These are phyloP conservation scores for Brettanomyces nanus DNA, from an alignment of 805 yeast species.

Conservation along the genomic window DNA sequence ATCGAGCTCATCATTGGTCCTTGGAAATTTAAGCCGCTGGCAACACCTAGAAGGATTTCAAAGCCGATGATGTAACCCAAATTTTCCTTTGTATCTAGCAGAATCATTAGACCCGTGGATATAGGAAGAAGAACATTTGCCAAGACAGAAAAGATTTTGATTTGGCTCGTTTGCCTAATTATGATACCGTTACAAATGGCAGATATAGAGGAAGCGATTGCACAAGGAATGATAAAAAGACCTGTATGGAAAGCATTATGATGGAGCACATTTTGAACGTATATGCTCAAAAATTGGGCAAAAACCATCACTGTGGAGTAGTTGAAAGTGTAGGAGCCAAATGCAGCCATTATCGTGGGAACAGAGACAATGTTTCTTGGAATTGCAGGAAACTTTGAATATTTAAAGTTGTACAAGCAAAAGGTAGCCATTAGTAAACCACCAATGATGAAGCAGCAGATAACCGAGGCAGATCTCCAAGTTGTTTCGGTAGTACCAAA, in stretches of 20 bases:
- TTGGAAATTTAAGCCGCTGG: constrained; percentile 39
- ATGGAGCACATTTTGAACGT: constrained; percentile 1
- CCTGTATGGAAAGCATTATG: constrained; percentile 3
- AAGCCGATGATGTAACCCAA: constrained; percentile 33
- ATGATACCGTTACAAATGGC: constrained; percentile 23
- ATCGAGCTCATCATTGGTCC: constrained; percentile 35
- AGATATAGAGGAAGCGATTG: background rate
- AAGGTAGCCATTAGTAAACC: constrained; percentile 30
- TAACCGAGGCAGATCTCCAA: constrained; percentile 48
- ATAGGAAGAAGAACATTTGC: constrained; percentile 31
- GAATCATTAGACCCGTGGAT: constrained; percentile 30
- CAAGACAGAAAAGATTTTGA: constrained; percentile 33
- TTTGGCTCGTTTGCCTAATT: constrained; percentile 30
- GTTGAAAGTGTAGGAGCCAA: background rate
- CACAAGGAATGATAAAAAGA: constrained; percentile 2
- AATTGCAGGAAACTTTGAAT: constrained; percentile 39
- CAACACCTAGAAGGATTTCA: constrained; percentile 38
- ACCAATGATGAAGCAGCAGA: constrained; percentile 40
- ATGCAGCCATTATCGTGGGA: background rate
- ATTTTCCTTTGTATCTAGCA: constrained; percentile 32
- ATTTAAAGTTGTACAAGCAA: constrained; percentile 32
- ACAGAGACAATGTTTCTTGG: constrained; percentile 28
- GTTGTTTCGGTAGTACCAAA: constrained; percentile 46
- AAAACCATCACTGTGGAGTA: background rate
- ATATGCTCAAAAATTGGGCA: constrained; percentile 2